These are phyloP conservation scores for Candida maltosa DNA, from an alignment of 805 yeast species.

Conservation along the genomic window DNA sequence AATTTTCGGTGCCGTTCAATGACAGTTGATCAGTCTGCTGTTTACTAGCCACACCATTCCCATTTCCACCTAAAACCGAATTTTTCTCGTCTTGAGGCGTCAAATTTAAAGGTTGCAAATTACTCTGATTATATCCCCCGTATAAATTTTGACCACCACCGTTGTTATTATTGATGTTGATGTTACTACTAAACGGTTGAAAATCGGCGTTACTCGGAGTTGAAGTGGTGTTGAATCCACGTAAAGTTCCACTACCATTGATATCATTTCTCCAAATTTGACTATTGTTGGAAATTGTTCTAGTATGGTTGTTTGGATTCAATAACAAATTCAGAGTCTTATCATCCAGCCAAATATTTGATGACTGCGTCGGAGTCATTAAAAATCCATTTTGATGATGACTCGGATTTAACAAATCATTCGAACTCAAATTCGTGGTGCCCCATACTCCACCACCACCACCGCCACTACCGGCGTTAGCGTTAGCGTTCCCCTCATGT, in stretches of 20 bases:
- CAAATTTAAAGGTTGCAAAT: too few species aligned
- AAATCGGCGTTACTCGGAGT: slow-evolving; percentile 4
- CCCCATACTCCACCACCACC: too few species aligned
- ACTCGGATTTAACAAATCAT: neutral
- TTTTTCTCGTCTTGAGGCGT: too few species aligned
- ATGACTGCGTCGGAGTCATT: slow-evolving; percentile 10
- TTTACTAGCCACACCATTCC: too few species aligned
- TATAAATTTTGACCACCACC: too few species aligned
- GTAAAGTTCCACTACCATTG: slow-evolving; percentile 4
- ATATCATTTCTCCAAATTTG: slow-evolving; percentile 22
- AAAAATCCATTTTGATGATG: slow-evolving; percentile 6
- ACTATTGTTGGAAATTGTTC: slow-evolving; percentile 13
- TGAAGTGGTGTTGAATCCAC: slow-evolving; percentile 8
- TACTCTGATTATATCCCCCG: too few species aligned
- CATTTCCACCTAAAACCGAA: too few species aligned
- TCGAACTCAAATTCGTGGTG: too few species aligned
- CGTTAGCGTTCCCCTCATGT: slow-evolving; percentile 2
- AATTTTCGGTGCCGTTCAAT: too few species aligned
- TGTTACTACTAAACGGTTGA: slow-evolving; percentile 9
- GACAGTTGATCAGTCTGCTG: too few species aligned
- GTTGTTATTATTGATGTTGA: too few species aligned
- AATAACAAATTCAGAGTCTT: slow-evolving; percentile 7
- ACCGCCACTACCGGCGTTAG: neutral
- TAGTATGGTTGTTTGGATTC: slow-evolving; percentile 11
- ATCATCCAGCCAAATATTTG: slow-evolving; percentile 11